phyloP scores from a whole-genome alignment of 2,329 filamentous ascomycete genomes.

The Botrytis tulipae region DNA sequence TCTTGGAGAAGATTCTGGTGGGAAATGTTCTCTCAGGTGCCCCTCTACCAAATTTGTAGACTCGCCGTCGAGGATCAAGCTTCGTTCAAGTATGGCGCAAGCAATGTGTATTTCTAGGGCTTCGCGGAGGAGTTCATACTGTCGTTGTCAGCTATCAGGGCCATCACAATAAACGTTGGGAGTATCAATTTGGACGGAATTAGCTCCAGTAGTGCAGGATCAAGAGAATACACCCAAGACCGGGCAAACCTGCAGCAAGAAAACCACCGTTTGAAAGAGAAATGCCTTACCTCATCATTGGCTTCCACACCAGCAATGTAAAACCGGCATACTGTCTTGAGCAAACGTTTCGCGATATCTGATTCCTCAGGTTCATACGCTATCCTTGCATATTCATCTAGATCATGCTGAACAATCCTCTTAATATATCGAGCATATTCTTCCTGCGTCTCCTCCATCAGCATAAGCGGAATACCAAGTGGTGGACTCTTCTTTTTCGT shows the following conservation, averaged over 20 bases:
- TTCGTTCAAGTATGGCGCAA: conserved; percentile 35
- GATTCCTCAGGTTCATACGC: conserved; percentile 34
- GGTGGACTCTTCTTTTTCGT: conserved; percentile 34
- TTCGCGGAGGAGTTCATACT: conserved; percentile 35
- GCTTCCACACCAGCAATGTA: conserved; percentile 29
- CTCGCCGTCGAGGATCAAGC: conserved; percentile 33
- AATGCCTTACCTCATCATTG: conserved; percentile 31
- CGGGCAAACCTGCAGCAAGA: background rate
- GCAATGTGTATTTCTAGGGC: conserved; percentile 38
- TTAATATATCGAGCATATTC: conserved; percentile 33
- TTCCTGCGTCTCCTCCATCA: conserved; percentile 35
- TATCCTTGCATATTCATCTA: conserved; percentile 28
- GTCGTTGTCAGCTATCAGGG: background rate
- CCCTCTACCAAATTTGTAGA: conserved; percentile 32
- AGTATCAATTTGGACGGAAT: background rate
- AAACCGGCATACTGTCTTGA: conserved; percentile 29
- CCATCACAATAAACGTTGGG: background rate
- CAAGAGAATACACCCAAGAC: background rate
- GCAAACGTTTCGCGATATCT: conserved; percentile 31
- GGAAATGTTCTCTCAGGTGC: conserved; percentile 30
- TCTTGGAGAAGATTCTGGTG: conserved; percentile 30
- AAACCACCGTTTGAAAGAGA: background rate
- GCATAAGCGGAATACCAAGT: conserved; percentile 33
- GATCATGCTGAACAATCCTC: conserved; percentile 31
- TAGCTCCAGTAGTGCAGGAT: background rate